Base-by-base conservation (phyloP, 106 monocot genomes). In the Dendrobium huoshanense region DNA sequence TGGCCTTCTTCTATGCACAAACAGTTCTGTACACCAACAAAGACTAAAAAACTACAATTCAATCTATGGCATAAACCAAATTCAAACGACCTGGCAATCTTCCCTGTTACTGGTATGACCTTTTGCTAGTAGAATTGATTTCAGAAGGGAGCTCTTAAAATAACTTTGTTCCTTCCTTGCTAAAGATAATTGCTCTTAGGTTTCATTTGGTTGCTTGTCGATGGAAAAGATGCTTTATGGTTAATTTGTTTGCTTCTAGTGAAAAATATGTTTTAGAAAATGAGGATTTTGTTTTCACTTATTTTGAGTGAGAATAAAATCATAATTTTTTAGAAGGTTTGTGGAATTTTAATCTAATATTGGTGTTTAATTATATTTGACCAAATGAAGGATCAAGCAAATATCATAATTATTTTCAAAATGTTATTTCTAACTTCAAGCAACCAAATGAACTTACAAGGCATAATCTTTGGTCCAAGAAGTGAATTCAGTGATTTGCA, bases 401-500 rank as follows among this genome's bases (percentile, higher is more conserved):
- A 72, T 11, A 51, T 13, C 3, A 51, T 13, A 51, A 48, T 48
- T 48, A 37, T 48, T 51, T 51, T 15, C 13, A 51, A 51, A 51
- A 13, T 0, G 7, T 24, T 5, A 65, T 65, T 22, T 65, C 25
- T 65, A 22, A 22, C 64, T 4, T 25, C 64, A 22, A 22, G 64
- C 22, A 22, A 51, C 51, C 51, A 51, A 51, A 51, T 51, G 15
- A 51, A 3, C 51, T 51, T 51, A 51, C 51, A 51, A 51, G 51
- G 51, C 51, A 51, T 3, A 51, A 51, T 51, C 10, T 51, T 51
- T 16, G 51, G 13, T 51, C 43, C 74, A n/a, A 9, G 48, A n/a
- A 9, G 48, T 79, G 74, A 55, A 48, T 77, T 89, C 82, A 88
- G 27, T 73, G 67, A 37, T 75, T 82, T 54, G 89, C 86, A 75